Base-by-base conservation (phyloP, 331 rosid species). In the Malus hybrid region DNA sequence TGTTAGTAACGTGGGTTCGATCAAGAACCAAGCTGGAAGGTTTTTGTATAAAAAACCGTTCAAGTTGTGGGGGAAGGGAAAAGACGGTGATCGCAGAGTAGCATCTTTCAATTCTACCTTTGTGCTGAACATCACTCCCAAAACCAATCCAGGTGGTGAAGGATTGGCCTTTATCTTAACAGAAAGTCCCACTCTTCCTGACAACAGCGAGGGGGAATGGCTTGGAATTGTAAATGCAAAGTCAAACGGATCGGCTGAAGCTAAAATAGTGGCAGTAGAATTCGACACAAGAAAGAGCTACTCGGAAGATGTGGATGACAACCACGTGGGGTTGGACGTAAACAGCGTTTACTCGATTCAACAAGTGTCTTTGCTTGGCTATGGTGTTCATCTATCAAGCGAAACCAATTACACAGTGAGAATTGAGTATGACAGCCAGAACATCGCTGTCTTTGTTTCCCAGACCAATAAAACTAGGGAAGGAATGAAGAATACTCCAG, bases 121-220 rank as follows among this genome's bases (percentile, higher is more conserved):
- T 75, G 82, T 77, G 2, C 79, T 93, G 48, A 86, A 70, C 39
- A 83, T 90, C 67, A n/a, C 0, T 3, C 71, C 76, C 19, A 5
- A 34, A n/a, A 56, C 82, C 1, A 16, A 66, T 30, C 87, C 82
- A 10, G 79, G 82, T 24, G 97, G 94, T 39, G 97, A 93, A 81
- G 98, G 98, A 1, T 32, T 90, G 78, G 90, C 93, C 55, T 92
- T 92, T 28, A 84, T 92, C 82, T 76, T 92, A 42, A 42, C 93
- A 0, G 80, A 62, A 6, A 77, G 75, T 16, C 1, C 36, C 33
- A 8, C 18, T 52, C 82, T 85, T 29, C 97, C 96, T 0, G 72
- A 36, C 26, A 33, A 72, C 29, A 89, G 92, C 75, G 6, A 32
- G 0, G 93, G 93, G 11, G 9, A 84, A 68, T 92, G 96, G 97